Base-by-base conservation (phyloP, 2,329 filamentous ascomycete species). In the Elsinoe arachidis region DNA sequence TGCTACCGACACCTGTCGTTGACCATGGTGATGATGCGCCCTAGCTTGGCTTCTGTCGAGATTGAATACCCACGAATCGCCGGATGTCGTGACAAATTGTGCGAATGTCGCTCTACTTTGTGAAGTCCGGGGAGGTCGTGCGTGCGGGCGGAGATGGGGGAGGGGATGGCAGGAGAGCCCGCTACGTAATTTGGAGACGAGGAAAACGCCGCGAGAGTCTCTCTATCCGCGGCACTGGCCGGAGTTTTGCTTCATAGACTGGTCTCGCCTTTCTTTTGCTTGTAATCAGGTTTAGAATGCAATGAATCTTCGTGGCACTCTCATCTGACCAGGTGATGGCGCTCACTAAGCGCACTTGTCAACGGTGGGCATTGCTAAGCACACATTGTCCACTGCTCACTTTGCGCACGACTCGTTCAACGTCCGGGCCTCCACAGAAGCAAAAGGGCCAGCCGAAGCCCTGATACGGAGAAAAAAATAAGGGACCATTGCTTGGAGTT, bases 351-450 rank as follows among this genome's bases (percentile, higher is more conserved):
- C 46, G 15, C n/a, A 17, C 10, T 14, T 11, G 26, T n/a, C 30
- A 51, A 51, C 46, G 46, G 46, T 30, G 46, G 26, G 46, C 41
- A 34, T 51, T 35, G 46, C 46, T 34, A 19, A 51, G 46, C 46
- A 51, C 21, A 10, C 26, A 26, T 6, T 35, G 23, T 17, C 33
- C 35, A 51, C 46, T 21, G 46, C 30, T 51, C 44, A 33, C 23
- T n/a, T 26, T 33, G 3, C 12, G 19, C 44, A 34, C 7, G 3
- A 33, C 44, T 33, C 44, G 23, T 12, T 34, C 30, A 33, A 26
- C 15, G 44, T 49, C 44, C 33, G 44, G 23, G 30, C 44, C 44
- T 49, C 44, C 44, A 34, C 44, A 34, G n/a, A 33, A 35, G 23
- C 37, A 14, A 14, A 12, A 49, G 44, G 23, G 26, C 34, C 46